phyloP scores from a whole-genome alignment of 2,329 filamentous ascomycete genomes.

The Amauroascus niger region DNA sequence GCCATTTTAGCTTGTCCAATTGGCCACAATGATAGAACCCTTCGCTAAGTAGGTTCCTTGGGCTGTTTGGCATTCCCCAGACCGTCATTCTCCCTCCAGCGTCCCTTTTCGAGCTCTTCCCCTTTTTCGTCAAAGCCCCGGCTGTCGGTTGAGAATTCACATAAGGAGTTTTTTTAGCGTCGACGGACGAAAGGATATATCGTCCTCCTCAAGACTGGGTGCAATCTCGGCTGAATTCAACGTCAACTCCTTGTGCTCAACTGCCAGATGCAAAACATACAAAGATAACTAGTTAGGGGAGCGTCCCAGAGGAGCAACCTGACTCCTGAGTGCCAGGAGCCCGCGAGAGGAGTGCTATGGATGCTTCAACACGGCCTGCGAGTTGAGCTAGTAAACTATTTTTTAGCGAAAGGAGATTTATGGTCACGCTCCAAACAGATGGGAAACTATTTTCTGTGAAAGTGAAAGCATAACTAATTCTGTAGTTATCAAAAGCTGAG shows the following conservation, averaged over 20 bases:
- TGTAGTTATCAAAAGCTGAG: too few species aligned
- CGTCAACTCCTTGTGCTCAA: background rate
- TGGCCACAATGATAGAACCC: background rate
- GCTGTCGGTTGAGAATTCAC: background rate
- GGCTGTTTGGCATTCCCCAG: background rate
- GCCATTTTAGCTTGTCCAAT: background rate
- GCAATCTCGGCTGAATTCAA: background rate
- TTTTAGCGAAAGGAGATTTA: background rate
- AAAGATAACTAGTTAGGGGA: background rate
- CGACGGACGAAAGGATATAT: background rate
- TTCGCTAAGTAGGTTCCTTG: background rate
- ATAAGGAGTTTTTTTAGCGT: background rate
- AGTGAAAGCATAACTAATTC: too few species aligned
- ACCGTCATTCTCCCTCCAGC: background rate
- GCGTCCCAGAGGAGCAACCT: too few species aligned
- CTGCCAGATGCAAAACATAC: background rate
- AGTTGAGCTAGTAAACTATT: background rate
- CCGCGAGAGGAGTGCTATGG: background rate
- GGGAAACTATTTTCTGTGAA: too few species aligned
- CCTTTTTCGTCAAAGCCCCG: background rate
- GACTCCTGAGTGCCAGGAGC: background rate
- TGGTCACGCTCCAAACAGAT: background rate
- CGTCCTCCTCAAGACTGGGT: background rate
- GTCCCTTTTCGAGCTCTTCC: background rate
- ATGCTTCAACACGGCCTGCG: background rate